Evolutionary conservation across 2,329 filamentous ascomycete genomes (phyloP).

Genomic region (Gnomoniopsis smithogilvyi): DNA sequence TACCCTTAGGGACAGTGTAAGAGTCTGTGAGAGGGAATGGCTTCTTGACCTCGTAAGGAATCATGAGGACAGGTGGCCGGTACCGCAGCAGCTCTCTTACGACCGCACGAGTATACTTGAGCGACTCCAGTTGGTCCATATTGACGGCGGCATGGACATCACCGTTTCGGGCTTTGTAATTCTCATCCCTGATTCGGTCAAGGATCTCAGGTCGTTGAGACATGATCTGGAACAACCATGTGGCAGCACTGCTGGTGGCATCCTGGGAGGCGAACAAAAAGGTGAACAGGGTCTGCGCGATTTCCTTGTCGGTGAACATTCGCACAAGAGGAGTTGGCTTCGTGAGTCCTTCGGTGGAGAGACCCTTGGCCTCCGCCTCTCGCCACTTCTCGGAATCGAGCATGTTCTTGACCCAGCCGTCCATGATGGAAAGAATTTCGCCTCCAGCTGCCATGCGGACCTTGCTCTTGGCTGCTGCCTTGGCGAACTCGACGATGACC

Average conservation of each 20-base stretch:
- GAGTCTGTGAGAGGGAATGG: slow-evolving; percentile 82
- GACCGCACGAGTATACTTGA: slow-evolving; percentile 87
- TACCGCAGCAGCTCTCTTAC: slow-evolving; percentile 90
- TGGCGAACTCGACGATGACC: slow-evolving; percentile 84
- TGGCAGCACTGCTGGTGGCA: slow-evolving; percentile 88
- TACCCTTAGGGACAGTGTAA: slow-evolving; percentile 90
- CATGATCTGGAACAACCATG: slow-evolving; percentile 93
- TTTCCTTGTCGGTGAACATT: slow-evolving; percentile 86
- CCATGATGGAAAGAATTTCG: slow-evolving; percentile 87
- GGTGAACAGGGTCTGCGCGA: slow-evolving; percentile 89
- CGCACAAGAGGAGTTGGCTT: slow-evolving; percentile 83
- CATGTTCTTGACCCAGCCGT: slow-evolving; percentile 89
- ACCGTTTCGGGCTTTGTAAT: slow-evolving; percentile 71
- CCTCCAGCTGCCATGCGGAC: slow-evolving; percentile 87
- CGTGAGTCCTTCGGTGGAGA: slow-evolving; percentile 63
- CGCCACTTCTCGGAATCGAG: slow-evolving; percentile 80
- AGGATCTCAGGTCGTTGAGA: slow-evolving; percentile 92
- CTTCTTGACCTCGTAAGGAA: slow-evolving; percentile 93
- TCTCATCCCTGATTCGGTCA: slow-evolving; percentile 88
- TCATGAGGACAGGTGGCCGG: slow-evolving; percentile 94
- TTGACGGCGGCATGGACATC: slow-evolving; percentile 67
- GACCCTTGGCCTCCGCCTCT: slow-evolving; percentile 71
- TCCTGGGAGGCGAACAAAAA: slow-evolving; percentile 98
- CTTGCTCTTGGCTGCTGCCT: slow-evolving; percentile 91
- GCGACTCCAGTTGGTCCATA: slow-evolving; percentile 83